Base-by-base conservation (phyloP, 2,329 filamentous ascomycete genomes). In the Ilyonectria mors-panacis region DNA sequence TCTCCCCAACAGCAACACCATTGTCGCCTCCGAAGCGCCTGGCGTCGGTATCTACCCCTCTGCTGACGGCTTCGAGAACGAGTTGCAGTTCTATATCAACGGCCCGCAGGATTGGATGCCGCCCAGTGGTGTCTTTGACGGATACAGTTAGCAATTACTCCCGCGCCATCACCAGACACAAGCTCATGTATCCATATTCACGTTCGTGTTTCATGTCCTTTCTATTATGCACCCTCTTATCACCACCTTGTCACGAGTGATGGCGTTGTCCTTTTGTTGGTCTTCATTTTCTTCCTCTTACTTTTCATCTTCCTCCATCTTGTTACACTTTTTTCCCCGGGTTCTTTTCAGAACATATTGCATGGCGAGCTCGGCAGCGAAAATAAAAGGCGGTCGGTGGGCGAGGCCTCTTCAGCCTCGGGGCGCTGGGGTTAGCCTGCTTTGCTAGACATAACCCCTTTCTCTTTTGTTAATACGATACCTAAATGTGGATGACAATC, bases 11-110 rank as follows among this genome's bases (percentile, higher is more conserved):
- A 56, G 55, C 26, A 61, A 63, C 39, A 28, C 71, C 37, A 44
- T 61, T 37, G 45, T 47, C 19, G 48, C 21, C 6, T 53, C 58
- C 3, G 28, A 44, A 9, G 26, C 45, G 9, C 19, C 26, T 15
- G 35, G 42, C 30, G 12, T 37, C 30, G 37, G 50, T 10, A 65
- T 70, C 21, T 68, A 75, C 2, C 78, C 80, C n/a, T 73, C 77
- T 8, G 81, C 81, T 48, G 85, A 86, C 62, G 85, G 85, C 2
- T 87, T 83, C 65, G 82, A 85, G 67, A 78, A 75, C 9, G 85
- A 86, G 72, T 71, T 87, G 58, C 82, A 83, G 66, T 80, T 79
- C 53, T 83, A 83, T 61, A 79, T 85, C 26, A 78, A 83, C 44
- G 84, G 83, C 2, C 74, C 79, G 1, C 69, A 70, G 23, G 69